Percentiles rank a stretch among this genome's conserved stretches.
phyloP scores from a whole-genome alignment of 1,139 yeast species.

The Candida tunisiensis region DNA sequence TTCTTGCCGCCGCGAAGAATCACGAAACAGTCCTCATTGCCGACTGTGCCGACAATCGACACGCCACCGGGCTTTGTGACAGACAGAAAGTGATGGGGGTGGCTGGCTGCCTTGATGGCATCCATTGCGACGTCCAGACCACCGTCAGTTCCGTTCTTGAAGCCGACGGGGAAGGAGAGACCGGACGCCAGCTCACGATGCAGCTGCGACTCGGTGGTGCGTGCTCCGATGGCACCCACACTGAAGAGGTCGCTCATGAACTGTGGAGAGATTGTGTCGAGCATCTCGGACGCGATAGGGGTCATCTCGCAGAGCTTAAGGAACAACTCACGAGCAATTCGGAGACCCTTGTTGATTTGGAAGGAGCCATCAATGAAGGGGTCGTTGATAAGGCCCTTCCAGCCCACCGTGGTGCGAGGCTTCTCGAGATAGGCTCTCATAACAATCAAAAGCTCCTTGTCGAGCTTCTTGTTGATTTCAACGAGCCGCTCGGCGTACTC shows the following conservation, averaged over 20 bases:
- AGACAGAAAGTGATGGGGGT: conserved; percentile 85
- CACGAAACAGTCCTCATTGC: conserved; percentile 80
- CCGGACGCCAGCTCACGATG: conserved; percentile 96
- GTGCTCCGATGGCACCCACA: conserved; percentile 94
- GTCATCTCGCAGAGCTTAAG: conserved; percentile 62
- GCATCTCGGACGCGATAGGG: conserved; percentile 96
- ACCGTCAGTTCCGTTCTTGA: conserved; percentile 96
- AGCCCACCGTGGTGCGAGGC: conserved; percentile 97
- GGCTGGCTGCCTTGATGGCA: conserved; percentile 83
- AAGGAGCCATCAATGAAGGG: conserved; percentile 92
- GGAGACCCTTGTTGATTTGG: conserved; percentile 86
- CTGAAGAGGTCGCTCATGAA: conserved; percentile 80
- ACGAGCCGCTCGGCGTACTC: conserved; percentile 66
- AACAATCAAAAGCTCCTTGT: conserved; percentile 64
- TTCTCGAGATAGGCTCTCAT: conserved; percentile 98
- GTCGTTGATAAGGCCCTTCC: conserved; percentile 96
- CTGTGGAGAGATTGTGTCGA: conserved; percentile 94
- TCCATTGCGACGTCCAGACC: conserved; percentile 82
- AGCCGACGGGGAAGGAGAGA: conserved; percentile 89
- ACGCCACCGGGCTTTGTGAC: conserved; percentile 93
- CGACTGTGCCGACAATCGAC: conserved; percentile 90
- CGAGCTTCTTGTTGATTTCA: conserved; percentile 40
- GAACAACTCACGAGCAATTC: conserved; percentile 77
- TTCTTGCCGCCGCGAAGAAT: conserved; percentile 91
- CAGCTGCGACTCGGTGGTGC: conserved; percentile 93